Conservation (phyloP, 2,329 filamentous ascomycete species). For the Hypoxylon rubiginosum region DNA sequence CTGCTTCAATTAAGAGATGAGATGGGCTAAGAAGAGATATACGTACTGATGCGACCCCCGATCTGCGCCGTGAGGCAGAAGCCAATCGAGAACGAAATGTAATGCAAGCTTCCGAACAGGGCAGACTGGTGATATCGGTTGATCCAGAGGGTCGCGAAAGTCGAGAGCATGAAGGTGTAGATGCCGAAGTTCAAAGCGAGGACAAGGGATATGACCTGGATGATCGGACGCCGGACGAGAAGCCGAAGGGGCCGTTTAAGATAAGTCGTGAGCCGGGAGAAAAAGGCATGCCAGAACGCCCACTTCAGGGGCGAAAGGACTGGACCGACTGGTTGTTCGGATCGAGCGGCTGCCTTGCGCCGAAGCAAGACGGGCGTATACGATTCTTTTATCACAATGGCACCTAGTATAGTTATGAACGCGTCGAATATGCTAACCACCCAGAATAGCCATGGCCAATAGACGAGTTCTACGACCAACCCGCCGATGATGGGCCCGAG, state of each 20-base stretch:
- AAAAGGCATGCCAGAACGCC: slow-evolving; percentile 41
- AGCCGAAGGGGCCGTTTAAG: slow-evolving; percentile 61
- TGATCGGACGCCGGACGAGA: slow-evolving; percentile 61
- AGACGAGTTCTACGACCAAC: slow-evolving; percentile 71
- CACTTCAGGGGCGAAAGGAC: slow-evolving; percentile 54
- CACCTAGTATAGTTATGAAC: slow-evolving; percentile 65
- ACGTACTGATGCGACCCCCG: slow-evolving; percentile 51
- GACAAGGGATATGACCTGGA: slow-evolving; percentile 61
- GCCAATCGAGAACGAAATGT: slow-evolving; percentile 64
- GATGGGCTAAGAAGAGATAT: neutral
- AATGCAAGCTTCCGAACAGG: slow-evolving; percentile 62
- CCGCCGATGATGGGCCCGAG: slow-evolving; percentile 77
- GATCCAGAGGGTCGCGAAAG: slow-evolving; percentile 64
- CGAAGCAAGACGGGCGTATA: slow-evolving; percentile 74
- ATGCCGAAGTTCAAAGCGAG: slow-evolving; percentile 64
- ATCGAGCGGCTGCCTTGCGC: slow-evolving; percentile 65
- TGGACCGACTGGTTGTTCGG: slow-evolving; percentile 61
- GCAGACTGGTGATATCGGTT: slow-evolving; percentile 60
- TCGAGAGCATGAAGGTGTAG: slow-evolving; percentile 66
- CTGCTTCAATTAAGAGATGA: neutral
- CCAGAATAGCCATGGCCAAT: slow-evolving; percentile 80
- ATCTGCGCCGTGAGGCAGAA: slow-evolving; percentile 54
- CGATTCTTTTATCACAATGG: slow-evolving; percentile 72
- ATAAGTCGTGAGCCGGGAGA: slow-evolving; percentile 51
- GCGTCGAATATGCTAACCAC: slow-evolving; percentile 71